These are phyloP conservation scores for Fusarium virguliforme DNA, from an alignment of 2,329 filamentous ascomycete genomes.

Conservation along the genomic window DNA sequence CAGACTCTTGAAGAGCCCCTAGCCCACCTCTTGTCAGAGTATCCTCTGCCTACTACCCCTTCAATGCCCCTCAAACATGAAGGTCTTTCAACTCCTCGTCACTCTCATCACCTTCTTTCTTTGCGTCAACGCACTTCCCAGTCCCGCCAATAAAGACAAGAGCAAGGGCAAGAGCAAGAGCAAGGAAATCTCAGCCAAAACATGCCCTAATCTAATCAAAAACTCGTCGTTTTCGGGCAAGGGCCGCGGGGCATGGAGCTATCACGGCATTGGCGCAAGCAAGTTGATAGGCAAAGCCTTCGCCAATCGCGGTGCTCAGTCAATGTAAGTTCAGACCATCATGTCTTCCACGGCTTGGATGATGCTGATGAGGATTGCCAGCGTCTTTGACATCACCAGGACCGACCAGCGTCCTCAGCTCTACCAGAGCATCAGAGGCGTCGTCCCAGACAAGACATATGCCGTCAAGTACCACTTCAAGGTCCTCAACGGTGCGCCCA, in stretches of 20 bases:
- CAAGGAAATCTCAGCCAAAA: too few relatives aligned
- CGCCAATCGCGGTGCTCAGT: neutral
- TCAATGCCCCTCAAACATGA: neutral
- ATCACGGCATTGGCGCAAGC: neutral
- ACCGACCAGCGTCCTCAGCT: neutral
- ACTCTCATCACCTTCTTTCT: neutral
- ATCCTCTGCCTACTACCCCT: neutral
- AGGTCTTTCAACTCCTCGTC: neutral
- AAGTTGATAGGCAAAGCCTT: neutral
- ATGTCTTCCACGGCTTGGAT: neutral
- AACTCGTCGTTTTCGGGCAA: constrained; percentile 3
- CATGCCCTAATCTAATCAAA: neutral
- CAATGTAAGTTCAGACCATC: neutral
- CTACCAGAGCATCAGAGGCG: neutral
- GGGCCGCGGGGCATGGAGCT: neutral
- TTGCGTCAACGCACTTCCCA: neutral
- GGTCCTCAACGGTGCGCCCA: neutral
- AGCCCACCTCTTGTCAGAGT: too few relatives aligned
- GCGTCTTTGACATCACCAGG: constrained; percentile 11
- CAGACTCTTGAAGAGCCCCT: too few relatives aligned
- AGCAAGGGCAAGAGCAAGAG: too few relatives aligned
- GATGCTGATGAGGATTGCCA: neutral
- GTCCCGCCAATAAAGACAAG: neutral
- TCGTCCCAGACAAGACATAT: neutral
- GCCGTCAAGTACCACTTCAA: neutral